Conservation (phyloP, 129 eudicot species). For the Saussurea involucrata region DNA sequence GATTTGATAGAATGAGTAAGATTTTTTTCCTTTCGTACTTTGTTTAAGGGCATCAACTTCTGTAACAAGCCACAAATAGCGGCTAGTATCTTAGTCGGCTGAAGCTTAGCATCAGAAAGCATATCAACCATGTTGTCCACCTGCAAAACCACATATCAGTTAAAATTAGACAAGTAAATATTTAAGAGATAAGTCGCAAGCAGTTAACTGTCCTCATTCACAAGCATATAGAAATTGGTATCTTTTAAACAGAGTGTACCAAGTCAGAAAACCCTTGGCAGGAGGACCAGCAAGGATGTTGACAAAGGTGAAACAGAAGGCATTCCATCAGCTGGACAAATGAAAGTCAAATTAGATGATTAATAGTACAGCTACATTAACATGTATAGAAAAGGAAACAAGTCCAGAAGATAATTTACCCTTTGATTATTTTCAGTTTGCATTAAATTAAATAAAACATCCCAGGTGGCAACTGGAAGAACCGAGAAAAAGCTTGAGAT, state of each 20-base stretch:
- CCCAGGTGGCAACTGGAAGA: constrained; percentile 79
- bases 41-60: constrained; percentile 35
- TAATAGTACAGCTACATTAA: not conserved
- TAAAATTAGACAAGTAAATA: not conserved
- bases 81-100: constrained; percentile 48
- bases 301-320: constrained; percentile 62
- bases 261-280: constrained; percentile 46
- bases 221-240: not conserved
- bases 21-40: constrained; percentile 35
- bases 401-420: constrained; percentile 30
- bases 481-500: constrained; percentile 66
- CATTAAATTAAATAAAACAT: constrained; percentile 54
- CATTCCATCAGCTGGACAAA: constrained; percentile 47
- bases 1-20: constrained; percentile 16
- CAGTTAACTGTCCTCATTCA: constrained; percentile 16
- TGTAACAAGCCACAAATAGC: constrained; percentile 54
- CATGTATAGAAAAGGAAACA: not conserved
- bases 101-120: constrained; percentile 48
- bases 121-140: constrained; percentile 49
- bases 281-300: constrained; percentile 86
- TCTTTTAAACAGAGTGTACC: constrained; percentile 43
- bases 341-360: not conserved
- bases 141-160: constrained; percentile 36
- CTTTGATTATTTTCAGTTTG: constrained; percentile 61
- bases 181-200: not conserved